phyloP scores from a whole-genome alignment of 2,329 filamentous ascomycete genomes.

The Aspergillus clavatus region DNA sequence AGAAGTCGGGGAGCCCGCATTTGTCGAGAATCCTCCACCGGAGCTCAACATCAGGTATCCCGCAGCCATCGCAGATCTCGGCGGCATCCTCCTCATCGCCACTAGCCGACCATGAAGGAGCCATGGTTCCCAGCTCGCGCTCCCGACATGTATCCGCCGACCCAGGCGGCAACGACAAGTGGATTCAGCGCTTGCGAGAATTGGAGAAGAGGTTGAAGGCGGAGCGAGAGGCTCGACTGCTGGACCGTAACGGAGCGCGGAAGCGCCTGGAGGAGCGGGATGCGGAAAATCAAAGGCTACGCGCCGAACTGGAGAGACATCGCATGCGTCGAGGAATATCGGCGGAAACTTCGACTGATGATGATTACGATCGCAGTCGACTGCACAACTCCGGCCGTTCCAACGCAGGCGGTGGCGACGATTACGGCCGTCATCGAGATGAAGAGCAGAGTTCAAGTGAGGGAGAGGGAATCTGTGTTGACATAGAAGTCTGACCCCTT shows the following conservation, averaged over 20 bases:
- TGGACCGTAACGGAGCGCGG: constrained; percentile 78
- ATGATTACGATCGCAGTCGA: constrained; percentile 14
- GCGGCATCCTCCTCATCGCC: constrained; percentile 32
- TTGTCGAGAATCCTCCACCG: constrained; percentile 27
- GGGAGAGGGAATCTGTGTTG: constrained; percentile 34
- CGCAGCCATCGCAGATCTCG: constrained; percentile 32
- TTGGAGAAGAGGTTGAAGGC: constrained; percentile 83
- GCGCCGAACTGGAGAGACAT: constrained; percentile 59
- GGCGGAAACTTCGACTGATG: constrained; percentile 17
- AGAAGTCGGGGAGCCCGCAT: constrained; percentile 30
- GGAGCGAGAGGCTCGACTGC: constrained; percentile 77
- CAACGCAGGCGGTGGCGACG: constrained; percentile 6
- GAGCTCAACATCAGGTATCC: constrained; percentile 29
- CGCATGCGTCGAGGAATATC: constrained; percentile 36
- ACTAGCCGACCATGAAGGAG: constrained; percentile 24
- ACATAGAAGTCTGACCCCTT: constrained; percentile 33
- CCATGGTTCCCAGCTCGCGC: constrained; percentile 23
- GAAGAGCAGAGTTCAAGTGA: constrained; percentile 36
- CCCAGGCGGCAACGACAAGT: constrained; percentile 61
- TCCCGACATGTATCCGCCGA: constrained; percentile 23
- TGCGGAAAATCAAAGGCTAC: constrained; percentile 66
- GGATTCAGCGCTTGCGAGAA: constrained; percentile 80
- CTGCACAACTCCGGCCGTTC: constrained; percentile 2
- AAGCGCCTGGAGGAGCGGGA: constrained; percentile 74
- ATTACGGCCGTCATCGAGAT: constrained; percentile 19